phyloP scores from a whole-genome alignment of 2,329 filamentous ascomycete genomes.

The Westerdykella aurantiaca region DNA sequence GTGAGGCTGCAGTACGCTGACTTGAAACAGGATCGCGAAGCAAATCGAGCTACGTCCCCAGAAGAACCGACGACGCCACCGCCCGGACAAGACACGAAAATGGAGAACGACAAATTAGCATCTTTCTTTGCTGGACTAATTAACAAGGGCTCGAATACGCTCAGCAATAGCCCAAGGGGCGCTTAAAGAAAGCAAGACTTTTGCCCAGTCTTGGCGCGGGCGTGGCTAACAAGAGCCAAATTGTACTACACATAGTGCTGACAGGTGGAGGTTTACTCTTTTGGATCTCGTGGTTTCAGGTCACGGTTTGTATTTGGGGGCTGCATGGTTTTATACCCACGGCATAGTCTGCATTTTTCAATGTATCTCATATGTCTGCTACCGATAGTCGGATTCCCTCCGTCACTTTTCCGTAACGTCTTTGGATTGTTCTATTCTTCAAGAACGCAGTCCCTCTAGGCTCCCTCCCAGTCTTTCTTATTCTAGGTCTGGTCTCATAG shows the following conservation, averaged over 20 bases:
- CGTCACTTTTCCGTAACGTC: background rate
- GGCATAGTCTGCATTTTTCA: constrained; percentile 10
- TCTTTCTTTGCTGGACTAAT: constrained; percentile 38
- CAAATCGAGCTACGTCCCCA: constrained; percentile 25
- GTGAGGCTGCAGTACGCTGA: constrained; percentile 8
- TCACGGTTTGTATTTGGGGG: constrained; percentile 3
- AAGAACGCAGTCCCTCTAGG: no score
- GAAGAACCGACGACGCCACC: constrained; percentile 19
- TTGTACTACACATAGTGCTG: no score
- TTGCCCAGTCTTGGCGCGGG: background rate
- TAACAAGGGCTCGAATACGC: constrained; percentile 20
- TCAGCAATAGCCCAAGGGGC: constrained; percentile 22
- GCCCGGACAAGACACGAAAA: constrained; percentile 25
- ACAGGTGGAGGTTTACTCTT: no score
- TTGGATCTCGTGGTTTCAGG: no score
- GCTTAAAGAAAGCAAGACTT: constrained; percentile 4
- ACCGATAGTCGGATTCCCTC: background rate
- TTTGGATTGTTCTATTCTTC: no score
- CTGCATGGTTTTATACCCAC: constrained; percentile 21
- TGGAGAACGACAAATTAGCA: constrained; percentile 37
- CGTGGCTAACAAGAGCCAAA: no score
- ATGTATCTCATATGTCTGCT: constrained; percentile 2
- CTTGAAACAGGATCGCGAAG: constrained; percentile 32
- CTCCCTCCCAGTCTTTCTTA: no score
- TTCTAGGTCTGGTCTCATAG: no score